Evolutionary conservation across 2,329 filamentous ascomycete genomes (phyloP).

Genomic region (Monilinia laxa): DNA sequence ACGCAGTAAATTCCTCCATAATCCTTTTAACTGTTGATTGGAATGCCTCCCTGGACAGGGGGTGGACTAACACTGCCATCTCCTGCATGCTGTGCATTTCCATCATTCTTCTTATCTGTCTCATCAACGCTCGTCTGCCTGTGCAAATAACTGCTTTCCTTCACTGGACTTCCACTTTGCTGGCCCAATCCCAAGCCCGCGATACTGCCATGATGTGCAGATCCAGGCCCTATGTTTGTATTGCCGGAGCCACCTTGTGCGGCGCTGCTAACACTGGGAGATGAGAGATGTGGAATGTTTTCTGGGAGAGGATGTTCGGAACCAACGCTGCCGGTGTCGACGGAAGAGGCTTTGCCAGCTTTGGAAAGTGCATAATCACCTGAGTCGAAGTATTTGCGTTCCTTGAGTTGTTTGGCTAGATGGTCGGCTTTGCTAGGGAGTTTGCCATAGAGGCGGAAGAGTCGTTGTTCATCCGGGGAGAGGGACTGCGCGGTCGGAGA

Average conservation of each 20-base stretch:
- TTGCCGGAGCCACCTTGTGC: slow-evolving; percentile 46
- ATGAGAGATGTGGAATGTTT: slow-evolving; percentile 87
- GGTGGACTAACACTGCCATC: slow-evolving; percentile 46
- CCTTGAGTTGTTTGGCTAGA: slow-evolving; percentile 97
- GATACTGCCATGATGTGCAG: slow-evolving; percentile 37
- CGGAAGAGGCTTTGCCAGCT: slow-evolving; percentile 92
- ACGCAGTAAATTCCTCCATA: slow-evolving; percentile 22
- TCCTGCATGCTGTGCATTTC: slow-evolving; percentile 30
- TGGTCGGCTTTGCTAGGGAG: slow-evolving; percentile 94
- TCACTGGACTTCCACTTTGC: slow-evolving; percentile 76
- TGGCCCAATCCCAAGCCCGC: slow-evolving; percentile 46
- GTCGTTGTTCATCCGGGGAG: slow-evolving; percentile 89
- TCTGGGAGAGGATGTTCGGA: slow-evolving; percentile 92
- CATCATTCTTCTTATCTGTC: slow-evolving; percentile 46
- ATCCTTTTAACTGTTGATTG: slow-evolving; percentile 58
- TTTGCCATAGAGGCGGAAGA: slow-evolving; percentile 97
- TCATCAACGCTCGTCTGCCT: slow-evolving; percentile 73
- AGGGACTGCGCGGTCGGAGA: slow-evolving; percentile 62
- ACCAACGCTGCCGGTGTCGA: slow-evolving; percentile 90
- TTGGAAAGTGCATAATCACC: slow-evolving; percentile 96
- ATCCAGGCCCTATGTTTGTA: slow-evolving; percentile 40
- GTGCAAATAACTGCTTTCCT: slow-evolving; percentile 85
- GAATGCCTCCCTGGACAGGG: slow-evolving; percentile 53
- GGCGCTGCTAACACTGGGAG: slow-evolving; percentile 49
- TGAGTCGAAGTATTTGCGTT: slow-evolving; percentile 98